phyloP scores from a whole-genome alignment of 2,329 filamentous ascomycete species.

The Diaporthe humulicola region DNA sequence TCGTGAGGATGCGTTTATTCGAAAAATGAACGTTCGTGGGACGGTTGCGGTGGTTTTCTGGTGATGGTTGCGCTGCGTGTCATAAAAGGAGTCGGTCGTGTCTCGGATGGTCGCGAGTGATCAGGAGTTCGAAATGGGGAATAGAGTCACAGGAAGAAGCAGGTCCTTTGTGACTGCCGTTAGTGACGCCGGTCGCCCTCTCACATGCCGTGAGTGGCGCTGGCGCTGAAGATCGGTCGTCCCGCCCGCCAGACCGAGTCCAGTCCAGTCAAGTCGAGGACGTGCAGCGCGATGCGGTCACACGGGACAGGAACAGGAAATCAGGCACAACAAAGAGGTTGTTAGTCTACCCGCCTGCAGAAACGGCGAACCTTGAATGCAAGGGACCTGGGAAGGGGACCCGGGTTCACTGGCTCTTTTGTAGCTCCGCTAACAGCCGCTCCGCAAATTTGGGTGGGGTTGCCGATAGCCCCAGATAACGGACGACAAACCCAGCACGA shows the following conservation, averaged over 20 bases:
- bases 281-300: slow-evolving; percentile 22
- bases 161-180: slow-evolving; percentile 7
- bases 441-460: slow-evolving; percentile 29
- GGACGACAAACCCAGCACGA: slow-evolving; percentile 17
- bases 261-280: slow-evolving; percentile 13
- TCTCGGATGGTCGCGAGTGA: slow-evolving; percentile 15
- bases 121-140: not conserved
- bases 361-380: slow-evolving; percentile 19
- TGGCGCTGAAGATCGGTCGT: slow-evolving; percentile 25
- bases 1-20: not conserved
- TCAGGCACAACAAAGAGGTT: slow-evolving; percentile 19
- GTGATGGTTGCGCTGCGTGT: slow-evolving; percentile 19
- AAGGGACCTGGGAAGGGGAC: not conserved
- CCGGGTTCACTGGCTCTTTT: slow-evolving; percentile 26
- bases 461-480: slow-evolving; percentile 29
- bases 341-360: slow-evolving; percentile 25
- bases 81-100: not conserved
- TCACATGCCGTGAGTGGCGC: slow-evolving; percentile 33
- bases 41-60: not conserved
- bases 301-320: slow-evolving; percentile 26
- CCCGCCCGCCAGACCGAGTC: slow-evolving; percentile 15
- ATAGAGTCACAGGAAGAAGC: not conserved
- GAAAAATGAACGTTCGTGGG: not conserved
- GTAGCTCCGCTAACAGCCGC: slow-evolving; percentile 35
- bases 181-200: slow-evolving; percentile 15